A percentile compares a stretch with the other conserved stretches of the same genome.
Evolutionary conservation across 1,139 yeast species (phyloP).

Genomic region (Spathaspora sp.): DNA sequence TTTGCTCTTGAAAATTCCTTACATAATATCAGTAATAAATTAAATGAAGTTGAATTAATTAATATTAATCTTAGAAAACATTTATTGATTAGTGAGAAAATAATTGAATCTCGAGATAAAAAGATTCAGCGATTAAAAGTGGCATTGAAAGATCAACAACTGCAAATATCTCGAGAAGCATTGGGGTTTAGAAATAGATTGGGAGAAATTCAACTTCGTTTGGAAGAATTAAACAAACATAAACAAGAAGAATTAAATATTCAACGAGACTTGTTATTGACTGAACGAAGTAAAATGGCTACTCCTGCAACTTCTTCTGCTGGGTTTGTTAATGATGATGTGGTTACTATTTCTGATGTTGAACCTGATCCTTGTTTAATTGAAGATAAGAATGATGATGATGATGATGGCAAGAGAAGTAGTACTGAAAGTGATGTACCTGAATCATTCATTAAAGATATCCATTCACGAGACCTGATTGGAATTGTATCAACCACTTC

Average conservation of each 20-base stretch:
- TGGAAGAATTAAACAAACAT: conserved; percentile 27
- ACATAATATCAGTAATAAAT: conserved; percentile 37
- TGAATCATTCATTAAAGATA: not conserved
- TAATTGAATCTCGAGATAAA: conserved; percentile 59
- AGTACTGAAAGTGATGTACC: not conserved
- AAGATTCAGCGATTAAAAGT: conserved; percentile 57
- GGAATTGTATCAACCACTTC: not conserved
- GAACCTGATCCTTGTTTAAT: conserved; percentile 3
- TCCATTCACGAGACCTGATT: not conserved
- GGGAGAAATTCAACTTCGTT: conserved; percentile 35
- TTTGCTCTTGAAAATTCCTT: conserved; percentile 40
- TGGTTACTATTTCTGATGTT: conserved; percentile 2
- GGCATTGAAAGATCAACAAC: conserved; percentile 52
- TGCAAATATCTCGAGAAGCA: conserved; percentile 49
- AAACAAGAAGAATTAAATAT: conserved; percentile 11
- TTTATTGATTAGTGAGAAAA: conserved; percentile 54
- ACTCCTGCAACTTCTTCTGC: not conserved
- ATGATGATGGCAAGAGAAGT: not conserved
- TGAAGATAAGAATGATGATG: not conserved
- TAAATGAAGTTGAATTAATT: conserved; percentile 40
- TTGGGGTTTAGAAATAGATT: conserved; percentile 54
- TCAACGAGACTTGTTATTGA: conserved; percentile 5
- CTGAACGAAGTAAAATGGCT: not conserved
- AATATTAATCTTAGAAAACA: conserved; percentile 42
- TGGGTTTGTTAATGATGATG: not conserved